These are phyloP conservation scores for Metarhizium album DNA, from an alignment of 2,329 filamentous ascomycete species.

Conservation along the genomic window DNA sequence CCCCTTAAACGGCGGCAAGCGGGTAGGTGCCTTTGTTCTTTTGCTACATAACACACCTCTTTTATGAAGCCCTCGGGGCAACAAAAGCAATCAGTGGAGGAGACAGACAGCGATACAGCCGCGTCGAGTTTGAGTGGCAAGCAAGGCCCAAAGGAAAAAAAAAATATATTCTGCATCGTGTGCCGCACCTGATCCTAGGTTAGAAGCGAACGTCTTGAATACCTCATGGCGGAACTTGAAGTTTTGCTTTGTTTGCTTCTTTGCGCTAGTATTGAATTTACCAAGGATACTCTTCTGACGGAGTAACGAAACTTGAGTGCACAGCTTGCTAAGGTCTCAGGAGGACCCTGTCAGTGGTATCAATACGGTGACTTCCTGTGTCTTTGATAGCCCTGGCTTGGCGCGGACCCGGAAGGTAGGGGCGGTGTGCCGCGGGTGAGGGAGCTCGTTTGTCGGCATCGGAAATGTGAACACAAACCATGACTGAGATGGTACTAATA, in stretches of 20 bases:
- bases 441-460: neutral
- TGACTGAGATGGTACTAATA: neutral
- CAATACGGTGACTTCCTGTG: constrained; percentile 1
- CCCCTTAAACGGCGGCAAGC: neutral
- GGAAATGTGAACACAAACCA: neutral
- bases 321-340: too few species aligned
- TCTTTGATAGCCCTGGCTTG: constrained; percentile 1
- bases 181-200: too few species aligned
- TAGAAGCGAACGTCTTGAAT: too few species aligned
- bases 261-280: too few species aligned
- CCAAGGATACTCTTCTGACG: too few species aligned
- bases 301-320: neutral
- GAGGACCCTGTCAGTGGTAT: neutral
- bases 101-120: neutral
- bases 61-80: neutral
- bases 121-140: neutral
- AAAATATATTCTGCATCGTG: too few species aligned
- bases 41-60: neutral
- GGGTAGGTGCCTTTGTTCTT: neutral
- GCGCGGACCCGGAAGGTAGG: neutral
- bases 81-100: neutral
- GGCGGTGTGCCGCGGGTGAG: constrained; percentile 1
- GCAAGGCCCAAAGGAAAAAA: neutral
- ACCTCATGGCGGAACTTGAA: too few species aligned
- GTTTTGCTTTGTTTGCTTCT: too few species aligned